Conservation (phyloP, 768 basidiomycete species). For the Amanita rubescens region DNA sequence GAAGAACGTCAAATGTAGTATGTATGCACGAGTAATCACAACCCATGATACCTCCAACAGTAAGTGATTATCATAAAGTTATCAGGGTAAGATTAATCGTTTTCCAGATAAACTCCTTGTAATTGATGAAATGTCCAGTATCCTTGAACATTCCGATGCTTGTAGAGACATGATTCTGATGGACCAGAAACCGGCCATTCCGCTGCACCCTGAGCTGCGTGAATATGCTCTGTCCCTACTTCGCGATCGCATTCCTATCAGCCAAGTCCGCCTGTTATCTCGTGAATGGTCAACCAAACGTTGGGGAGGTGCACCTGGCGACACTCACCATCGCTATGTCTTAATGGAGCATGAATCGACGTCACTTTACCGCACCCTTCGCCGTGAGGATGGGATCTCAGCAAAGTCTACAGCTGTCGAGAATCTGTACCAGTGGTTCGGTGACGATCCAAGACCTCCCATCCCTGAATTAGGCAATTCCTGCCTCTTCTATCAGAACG, state of each 20-base stretch:
- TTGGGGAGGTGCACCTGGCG: neutral
- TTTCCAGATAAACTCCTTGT: constrained; percentile 4
- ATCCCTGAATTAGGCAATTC: too few relatives aligned
- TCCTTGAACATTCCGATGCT: constrained; percentile 4
- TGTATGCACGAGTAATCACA: neutral
- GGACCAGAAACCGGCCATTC: neutral
- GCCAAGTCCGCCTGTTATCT: constrained; percentile 5
- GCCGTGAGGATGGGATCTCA: constrained; percentile 11
- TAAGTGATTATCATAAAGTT: constrained; percentile 4
- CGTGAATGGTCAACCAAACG: neutral
- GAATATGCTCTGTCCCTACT: constrained; percentile 8
- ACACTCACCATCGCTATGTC: constrained; percentile 1
- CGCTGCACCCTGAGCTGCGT: neutral
- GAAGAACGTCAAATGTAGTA: constrained; percentile 1
- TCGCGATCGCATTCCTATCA: constrained; percentile 10
- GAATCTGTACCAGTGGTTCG: constrained; percentile 14
- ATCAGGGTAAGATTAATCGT: constrained; percentile 1
- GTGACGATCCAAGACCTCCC: neutral
- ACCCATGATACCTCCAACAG: constrained; percentile 3
- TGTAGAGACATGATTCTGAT: neutral
- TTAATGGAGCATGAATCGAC: constrained; percentile 10
- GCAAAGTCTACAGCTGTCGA: constrained; percentile 11
- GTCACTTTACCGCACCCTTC: constrained; percentile 11
- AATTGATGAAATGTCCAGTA: neutral
- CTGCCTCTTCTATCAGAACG: too few relatives aligned